Base-by-base conservation (phyloP, 1,139 yeast genomes). In the Taiozyma sp. region DNA sequence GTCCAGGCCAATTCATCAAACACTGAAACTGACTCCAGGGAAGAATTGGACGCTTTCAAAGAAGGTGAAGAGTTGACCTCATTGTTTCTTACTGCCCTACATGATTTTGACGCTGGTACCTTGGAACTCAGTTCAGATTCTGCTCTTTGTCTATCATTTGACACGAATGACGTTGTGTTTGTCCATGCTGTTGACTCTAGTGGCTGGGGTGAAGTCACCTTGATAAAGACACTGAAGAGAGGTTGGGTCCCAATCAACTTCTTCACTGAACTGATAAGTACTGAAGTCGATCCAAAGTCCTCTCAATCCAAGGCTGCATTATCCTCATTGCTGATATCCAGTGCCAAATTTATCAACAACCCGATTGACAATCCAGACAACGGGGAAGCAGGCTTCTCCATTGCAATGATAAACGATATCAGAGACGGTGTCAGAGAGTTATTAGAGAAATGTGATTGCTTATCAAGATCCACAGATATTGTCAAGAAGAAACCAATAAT, bases 211-310 rank as follows among this genome's bases (percentile, higher is more conserved):
- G 98, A 93, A 68, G 98, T 92, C 3, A 91, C 97, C 0, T 68
- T 88, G 47, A 68, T 85, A 19, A 82, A 83, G 49, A 77, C 87
- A 8, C 79, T 88, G 51, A 79, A 80, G 59, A 76, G 97, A 54
- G 99, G 99, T 29, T 93, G 99, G 99, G 90, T 93, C 19, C 99
- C 99, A 2, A 86, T 92, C 76, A 92, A 92, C 67, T 93, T 90
- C 69, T 93, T 92, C 62, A 77, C 86, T 43, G 89, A 88, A 16
- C 75, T 84, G 10, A 70, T 75, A 8, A 74, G 73, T 22, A 60
- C 56, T 19, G 55, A 51, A 12, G 22, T 44, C 6, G 49, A 68
- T 67, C 23, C 76, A 70, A 46, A 75, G 68, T 59, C 53, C 60
- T 65, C 49, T 14, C 61, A 68, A 23, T 67, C 78, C 1, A 75